phyloP scores from a whole-genome alignment of 2,329 filamentous ascomycete genomes.

The Sclerotinia spermophila region DNA sequence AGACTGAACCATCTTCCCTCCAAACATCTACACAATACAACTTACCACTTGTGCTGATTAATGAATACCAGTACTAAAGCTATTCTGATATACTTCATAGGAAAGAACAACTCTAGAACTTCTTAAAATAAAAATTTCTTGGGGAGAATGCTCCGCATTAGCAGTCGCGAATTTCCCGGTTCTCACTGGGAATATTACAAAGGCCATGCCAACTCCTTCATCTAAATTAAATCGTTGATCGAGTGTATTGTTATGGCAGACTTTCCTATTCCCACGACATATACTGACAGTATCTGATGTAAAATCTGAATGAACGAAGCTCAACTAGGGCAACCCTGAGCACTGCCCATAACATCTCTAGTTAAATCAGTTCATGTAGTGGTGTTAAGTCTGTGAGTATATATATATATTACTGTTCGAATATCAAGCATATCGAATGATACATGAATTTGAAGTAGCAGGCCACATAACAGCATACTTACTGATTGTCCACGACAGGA shows the following conservation, averaged over 20 bases:
- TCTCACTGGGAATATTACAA: too few species aligned
- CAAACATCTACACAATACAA: too few species aligned
- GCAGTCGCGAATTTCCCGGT: too few species aligned
- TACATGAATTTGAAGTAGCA: not conserved
- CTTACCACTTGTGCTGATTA: too few species aligned
- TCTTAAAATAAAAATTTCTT: too few species aligned
- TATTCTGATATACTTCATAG: too few species aligned
- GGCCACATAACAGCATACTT: not conserved
- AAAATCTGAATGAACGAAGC: not conserved
- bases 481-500: not conserved
- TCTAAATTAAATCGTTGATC: not conserved
- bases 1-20: too few species aligned
- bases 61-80: too few species aligned
- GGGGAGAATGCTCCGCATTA: too few species aligned
- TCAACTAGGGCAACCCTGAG: not conserved
- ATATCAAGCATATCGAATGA: not conserved
- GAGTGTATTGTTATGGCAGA: not conserved
- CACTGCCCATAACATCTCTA: too few species aligned
- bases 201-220: not conserved
- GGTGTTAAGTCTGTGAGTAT: not conserved
- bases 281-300: not conserved
- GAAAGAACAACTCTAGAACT: too few species aligned
- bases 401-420: not conserved
- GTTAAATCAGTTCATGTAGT: not conserved
- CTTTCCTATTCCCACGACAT: not conserved